These are phyloP conservation scores for Penicillium sp. DNA, from an alignment of 2,329 filamentous ascomycete species.

Conservation along the genomic window DNA sequence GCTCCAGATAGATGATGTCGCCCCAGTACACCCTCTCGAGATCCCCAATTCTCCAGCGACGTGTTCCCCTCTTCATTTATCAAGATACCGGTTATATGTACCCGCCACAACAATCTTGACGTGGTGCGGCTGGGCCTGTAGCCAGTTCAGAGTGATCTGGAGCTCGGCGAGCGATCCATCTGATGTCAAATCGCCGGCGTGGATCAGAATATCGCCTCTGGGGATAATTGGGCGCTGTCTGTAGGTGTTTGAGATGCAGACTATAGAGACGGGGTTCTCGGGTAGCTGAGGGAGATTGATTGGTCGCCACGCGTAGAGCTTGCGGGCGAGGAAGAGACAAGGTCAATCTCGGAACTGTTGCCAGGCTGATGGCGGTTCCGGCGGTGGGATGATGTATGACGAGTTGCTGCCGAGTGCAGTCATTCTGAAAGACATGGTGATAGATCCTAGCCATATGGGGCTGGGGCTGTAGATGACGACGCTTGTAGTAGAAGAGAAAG, in stretches of 20 bases:
- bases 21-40: background rate
- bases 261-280: background rate
- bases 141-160: background rate
- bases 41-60: background rate
- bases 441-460: background rate
- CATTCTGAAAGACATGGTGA: background rate
- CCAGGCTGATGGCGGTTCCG: background rate
- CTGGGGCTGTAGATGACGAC: too few species aligned
- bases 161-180: background rate
- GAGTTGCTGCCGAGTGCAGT: background rate
- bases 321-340: slow-evolving; percentile 1
- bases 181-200: background rate
- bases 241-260: background rate
- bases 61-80: background rate
- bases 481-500: background rate
- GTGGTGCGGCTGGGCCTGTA: background rate
- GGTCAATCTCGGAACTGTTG: background rate
- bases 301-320: background rate
- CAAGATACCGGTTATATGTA: background rate
- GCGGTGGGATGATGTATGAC: background rate
- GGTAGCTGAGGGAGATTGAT: background rate
- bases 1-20: background rate
- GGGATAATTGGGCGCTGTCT: background rate
- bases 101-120: background rate
- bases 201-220: background rate